Percentiles rank a stretch among this genome's conserved stretches.
Conservation (phyloP, 23 red algal species). For the Gracilaria vermiculophylla region DNA sequence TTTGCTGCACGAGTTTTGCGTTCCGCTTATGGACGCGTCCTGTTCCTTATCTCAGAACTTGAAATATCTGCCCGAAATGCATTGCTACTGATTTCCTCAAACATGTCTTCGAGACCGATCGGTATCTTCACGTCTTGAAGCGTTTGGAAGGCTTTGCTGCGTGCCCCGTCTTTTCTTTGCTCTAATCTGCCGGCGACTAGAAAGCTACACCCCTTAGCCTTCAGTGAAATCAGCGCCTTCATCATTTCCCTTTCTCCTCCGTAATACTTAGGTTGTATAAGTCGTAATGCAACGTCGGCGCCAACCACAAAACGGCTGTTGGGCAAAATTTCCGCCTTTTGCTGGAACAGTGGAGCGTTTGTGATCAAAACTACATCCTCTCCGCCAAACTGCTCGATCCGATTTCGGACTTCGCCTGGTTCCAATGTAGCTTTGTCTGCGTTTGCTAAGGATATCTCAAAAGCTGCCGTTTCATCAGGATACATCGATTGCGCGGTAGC, state of each 20-base stretch:
- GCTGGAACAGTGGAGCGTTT: constrained; percentile 54
- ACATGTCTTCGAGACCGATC: constrained; percentile 67
- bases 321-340: constrained; percentile 58
- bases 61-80: constrained; percentile 74
- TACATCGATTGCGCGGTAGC: constrained; percentile 63
- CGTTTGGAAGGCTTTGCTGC: constrained; percentile 35
- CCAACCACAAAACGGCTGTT: constrained; percentile 82
- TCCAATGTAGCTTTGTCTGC: constrained; percentile 63
- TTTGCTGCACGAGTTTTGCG: not conserved
- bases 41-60: constrained; percentile 52
- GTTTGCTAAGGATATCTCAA: constrained; percentile 72
- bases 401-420: constrained; percentile 10
- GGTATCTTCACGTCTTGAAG: constrained; percentile 61
- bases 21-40: not conserved
- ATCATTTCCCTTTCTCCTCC: constrained; percentile 50
- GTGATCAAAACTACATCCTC: constrained; percentile 41
- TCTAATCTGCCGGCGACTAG: constrained; percentile 67
- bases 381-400: constrained; percentile 48
- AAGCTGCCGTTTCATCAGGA: constrained; percentile 51
- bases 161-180: constrained; percentile 42
- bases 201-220: constrained; percentile 58
- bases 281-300: constrained; percentile 69
- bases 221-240: constrained; percentile 39
- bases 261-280: constrained; percentile 82
- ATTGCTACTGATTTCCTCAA: constrained; percentile 55